Base-by-base conservation (phyloP, 345 rosid genomes). In the Leavenworthia alabamica region DNA sequence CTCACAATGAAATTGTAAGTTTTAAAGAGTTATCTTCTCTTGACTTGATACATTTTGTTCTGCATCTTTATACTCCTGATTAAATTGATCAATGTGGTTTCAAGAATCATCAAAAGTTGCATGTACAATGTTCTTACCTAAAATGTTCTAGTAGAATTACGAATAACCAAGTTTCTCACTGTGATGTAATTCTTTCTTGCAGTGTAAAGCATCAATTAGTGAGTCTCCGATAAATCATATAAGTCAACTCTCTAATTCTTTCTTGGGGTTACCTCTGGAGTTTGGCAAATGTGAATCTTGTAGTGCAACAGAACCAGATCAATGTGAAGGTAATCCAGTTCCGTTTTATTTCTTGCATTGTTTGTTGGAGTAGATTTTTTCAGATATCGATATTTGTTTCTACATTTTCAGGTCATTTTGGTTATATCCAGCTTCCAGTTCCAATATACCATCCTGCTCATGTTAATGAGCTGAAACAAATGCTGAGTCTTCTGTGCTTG, bases 401-500 rank as follows among this genome's bases (percentile, higher is more conserved):
- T 50, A 45, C 37, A 15, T 39, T 68, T 79, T 58, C 79, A 89
- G 99, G 99, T 58, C 97, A 89, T 73, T 93, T 93, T 75, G 99
- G 99, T 33, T 89, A 83, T 58, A 83, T 89, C 6, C 76, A 89
- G 64, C 73, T 89, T 45, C 99, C 99, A 6, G 73, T 81, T 40
- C 96, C 96, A 1, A 82, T 89, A 60, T 93, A 85, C 75, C 97
- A 93, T 70, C 99, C 99, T 4, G 84, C 82, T 57, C 91, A 93
- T 74, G 72, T 93, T 45, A 75, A 56, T 44, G 99, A 87, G 65
- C 39, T 93, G 52, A 89, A 83, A 77, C 79, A 82, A 10, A 44
- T 93, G 83, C 62, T 93, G 72, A 85, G 87, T 77, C 71, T 84
- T 41, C 24, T 93, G 37, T 93, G 99, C 79, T 78, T 93, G 69